Conservation (phyloP, 306 rosid species). For the Cucurbita argyrosperma region DNA sequence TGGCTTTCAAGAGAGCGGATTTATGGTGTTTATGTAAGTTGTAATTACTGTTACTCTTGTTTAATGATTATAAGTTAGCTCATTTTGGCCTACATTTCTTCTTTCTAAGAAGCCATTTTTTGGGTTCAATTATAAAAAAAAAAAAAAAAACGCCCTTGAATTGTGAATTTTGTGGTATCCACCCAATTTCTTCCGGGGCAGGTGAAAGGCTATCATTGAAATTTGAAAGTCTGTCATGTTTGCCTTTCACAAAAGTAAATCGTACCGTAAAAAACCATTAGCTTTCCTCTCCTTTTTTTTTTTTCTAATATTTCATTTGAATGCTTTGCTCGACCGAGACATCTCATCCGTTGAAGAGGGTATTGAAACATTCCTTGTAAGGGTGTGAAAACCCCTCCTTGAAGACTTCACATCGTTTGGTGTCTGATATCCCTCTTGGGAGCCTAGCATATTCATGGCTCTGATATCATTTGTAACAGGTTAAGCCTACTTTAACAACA, state of each 20-base stretch:
- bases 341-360: no score
- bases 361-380: no score
- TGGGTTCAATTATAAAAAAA: background rate
- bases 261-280: background rate
- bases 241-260: background rate
- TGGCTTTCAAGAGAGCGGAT: background rate
- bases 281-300: no score
- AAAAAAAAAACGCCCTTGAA: no score
- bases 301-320: background rate
- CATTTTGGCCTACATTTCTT: background rate
- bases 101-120: background rate
- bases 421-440: no score
- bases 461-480: no score
- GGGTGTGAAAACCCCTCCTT: no score
- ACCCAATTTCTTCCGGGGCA: background rate
- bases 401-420: no score
- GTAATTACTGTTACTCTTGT: slow-evolving; percentile 5
- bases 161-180: no score
- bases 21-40: background rate
- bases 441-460: no score
- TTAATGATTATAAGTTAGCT: background rate
- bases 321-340: no score
- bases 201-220: background rate
- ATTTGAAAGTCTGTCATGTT: background rate
- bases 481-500: no score